Percentiles rank a stretch among this genome's conserved stretches.
phyloP scores from a whole-genome alignment of 345 rosid species.

The Euphorbia tirucalli region DNA sequence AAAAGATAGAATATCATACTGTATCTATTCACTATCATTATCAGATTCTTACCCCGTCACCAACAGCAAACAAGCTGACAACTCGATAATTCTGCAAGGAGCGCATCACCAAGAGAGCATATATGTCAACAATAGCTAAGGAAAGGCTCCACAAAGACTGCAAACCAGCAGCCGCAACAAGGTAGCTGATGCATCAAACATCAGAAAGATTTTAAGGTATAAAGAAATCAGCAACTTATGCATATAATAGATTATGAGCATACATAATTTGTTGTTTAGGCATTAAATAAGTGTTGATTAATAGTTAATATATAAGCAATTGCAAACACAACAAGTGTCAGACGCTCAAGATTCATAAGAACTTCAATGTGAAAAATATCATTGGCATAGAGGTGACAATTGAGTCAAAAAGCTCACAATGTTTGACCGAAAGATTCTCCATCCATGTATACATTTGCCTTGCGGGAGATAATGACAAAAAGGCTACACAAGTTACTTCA shows the following conservation, averaged over 20 bases:
- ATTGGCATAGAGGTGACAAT: not conserved
- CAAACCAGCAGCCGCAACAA: conserved; percentile 74
- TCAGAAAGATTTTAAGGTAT: conserved; percentile 17
- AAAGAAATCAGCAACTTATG: conserved; percentile 1
- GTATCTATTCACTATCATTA: not conserved
- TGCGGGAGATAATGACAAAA: not conserved
- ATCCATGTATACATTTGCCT: not conserved
- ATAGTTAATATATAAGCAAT: not conserved
- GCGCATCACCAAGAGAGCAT: conserved; percentile 69
- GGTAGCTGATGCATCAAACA: conserved; percentile 54
- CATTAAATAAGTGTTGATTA: not conserved
- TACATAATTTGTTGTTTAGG: not conserved
- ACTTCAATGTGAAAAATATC: not conserved
- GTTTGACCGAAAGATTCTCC: not conserved
- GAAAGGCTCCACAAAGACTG: conserved; percentile 72
- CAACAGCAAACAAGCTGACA: conserved; percentile 53
- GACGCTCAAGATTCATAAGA: not conserved
- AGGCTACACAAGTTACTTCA: not conserved
- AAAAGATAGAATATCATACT: not conserved
- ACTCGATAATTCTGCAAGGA: conserved; percentile 54
- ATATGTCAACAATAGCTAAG: conserved; percentile 52
- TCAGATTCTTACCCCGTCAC: conserved; percentile 69
- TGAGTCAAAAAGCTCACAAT: not conserved
- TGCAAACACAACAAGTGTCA: not conserved
- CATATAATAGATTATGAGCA: not conserved